Evolutionary conservation across 2,329 filamentous ascomycete genomes (phyloP).

Genomic region (Xylariaceae sp.): DNA sequence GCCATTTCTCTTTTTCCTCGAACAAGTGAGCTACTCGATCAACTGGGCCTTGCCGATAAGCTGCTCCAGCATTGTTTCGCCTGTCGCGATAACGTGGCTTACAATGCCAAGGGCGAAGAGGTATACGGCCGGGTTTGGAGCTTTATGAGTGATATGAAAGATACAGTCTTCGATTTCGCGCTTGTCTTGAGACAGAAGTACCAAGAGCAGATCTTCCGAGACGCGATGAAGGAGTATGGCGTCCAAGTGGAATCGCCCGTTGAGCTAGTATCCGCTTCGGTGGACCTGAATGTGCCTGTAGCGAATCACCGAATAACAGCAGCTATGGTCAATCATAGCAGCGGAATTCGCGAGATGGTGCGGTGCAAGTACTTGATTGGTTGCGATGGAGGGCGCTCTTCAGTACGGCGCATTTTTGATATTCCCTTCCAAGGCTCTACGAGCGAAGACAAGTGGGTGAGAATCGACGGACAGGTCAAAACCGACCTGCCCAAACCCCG

Average conservation of each 20-base stretch:
- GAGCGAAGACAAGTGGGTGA: conserved; percentile 56
- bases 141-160: conserved; percentile 56
- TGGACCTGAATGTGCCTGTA: conserved; percentile 39
- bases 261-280: conserved; percentile 41
- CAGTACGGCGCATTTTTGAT: conserved; percentile 48
- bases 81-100: conserved; percentile 52
- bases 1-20: conserved; percentile 58
- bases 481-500: conserved; percentile 53
- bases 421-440: conserved; percentile 54
- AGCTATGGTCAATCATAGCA: conserved; percentile 5
- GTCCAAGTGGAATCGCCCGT: conserved; percentile 40
- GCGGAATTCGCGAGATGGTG: conserved; percentile 9
- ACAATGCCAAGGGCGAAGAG: conserved; percentile 49
- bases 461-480: conserved; percentile 53
- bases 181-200: conserved; percentile 60
- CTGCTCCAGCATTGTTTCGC: conserved; percentile 57
- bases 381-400: conserved; percentile 53
- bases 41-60: conserved; percentile 51
- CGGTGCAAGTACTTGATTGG: conserved; percentile 52
- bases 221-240: conserved; percentile 37
- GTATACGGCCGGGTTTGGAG: conserved; percentile 50
- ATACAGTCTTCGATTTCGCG: conserved; percentile 54
- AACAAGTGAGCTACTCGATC: conserved; percentile 54
- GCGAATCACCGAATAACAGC: conserved; percentile 19
- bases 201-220: conserved; percentile 55